phyloP scores from a whole-genome alignment of 129 eudicot genomes.

The Calendula officinalis region DNA sequence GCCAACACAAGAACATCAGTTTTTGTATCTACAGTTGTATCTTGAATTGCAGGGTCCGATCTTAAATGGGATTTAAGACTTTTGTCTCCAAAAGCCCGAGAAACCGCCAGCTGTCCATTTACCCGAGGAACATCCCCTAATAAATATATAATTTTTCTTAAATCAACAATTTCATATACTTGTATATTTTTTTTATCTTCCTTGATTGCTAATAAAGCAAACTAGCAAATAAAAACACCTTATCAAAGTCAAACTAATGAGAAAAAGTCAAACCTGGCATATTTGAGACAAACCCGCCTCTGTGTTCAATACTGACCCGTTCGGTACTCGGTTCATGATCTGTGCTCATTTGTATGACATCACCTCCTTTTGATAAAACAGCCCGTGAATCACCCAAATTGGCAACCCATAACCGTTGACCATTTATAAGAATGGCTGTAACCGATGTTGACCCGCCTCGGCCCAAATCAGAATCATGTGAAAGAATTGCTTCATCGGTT shows the following conservation, averaged over 20 bases:
- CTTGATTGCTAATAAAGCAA: no score
- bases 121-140: slow-evolving; percentile 76
- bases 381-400: slow-evolving; percentile 84
- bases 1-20: slow-evolving; percentile 66
- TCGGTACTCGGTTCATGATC: slow-evolving; percentile 72
- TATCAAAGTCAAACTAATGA: slow-evolving; percentile 12
- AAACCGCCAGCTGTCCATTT: slow-evolving; percentile 72
- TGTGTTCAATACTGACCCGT: slow-evolving; percentile 56
- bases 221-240: no score
- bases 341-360: slow-evolving; percentile 57
- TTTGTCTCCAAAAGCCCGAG: slow-evolving; percentile 80
- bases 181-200: no score
- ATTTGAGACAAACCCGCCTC: slow-evolving; percentile 72
- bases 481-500: slow-evolving; percentile 63
- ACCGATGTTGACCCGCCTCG: slow-evolving; percentile 80
- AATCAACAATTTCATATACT: not conserved
- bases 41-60: slow-evolving; percentile 65
- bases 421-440: slow-evolving; percentile 62
- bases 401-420: slow-evolving; percentile 64
- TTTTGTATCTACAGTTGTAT: slow-evolving; percentile 40
- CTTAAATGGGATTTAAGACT: slow-evolving; percentile 63
- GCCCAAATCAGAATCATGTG: slow-evolving; percentile 52
- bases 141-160: not conserved
- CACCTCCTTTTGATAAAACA: slow-evolving; percentile 58
- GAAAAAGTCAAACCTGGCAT: slow-evolving; percentile 60